phyloP scores from a whole-genome alignment of 2,329 filamentous ascomycete genomes.

The Acarospora socialis region DNA sequence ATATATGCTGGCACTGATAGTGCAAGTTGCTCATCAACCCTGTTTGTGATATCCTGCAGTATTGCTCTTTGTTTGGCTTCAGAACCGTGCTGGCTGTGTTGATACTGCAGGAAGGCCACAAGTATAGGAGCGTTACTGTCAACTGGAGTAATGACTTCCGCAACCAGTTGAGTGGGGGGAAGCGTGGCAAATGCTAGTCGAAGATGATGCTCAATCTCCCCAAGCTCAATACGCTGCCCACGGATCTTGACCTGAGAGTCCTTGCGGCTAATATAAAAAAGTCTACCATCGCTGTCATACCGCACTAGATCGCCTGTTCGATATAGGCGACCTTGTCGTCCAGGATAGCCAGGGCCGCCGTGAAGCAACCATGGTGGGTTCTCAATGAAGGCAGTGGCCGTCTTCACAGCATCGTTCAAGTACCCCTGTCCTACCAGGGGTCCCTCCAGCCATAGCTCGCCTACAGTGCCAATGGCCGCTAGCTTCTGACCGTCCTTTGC shows the following conservation, averaged over 20 bases:
- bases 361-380: constrained; percentile 17
- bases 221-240: constrained; percentile 18
- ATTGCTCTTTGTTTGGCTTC: too few species aligned
- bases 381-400: constrained; percentile 16
- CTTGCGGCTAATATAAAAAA: constrained; percentile 17
- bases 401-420: constrained; percentile 16
- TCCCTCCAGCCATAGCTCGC: constrained; percentile 29
- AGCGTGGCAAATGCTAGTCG: too few species aligned
- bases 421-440: constrained; percentile 19
- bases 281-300: constrained; percentile 15
- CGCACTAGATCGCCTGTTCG: constrained; percentile 20
- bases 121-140: not conserved
- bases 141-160: constrained; percentile 7
- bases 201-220: constrained; percentile 18
- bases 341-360: too few species aligned
- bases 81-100: too few species aligned
- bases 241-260: constrained; percentile 20
- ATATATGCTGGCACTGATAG: too few species aligned
- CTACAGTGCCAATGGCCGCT: constrained; percentile 25
- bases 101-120: constrained; percentile 5
- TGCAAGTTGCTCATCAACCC: too few species aligned
- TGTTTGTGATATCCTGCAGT: too few species aligned
- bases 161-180: too few species aligned
- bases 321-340: not conserved
- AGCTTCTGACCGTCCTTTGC: constrained; percentile 22